phyloP scores from a whole-genome alignment of 129 eudicot species.

The Calendula officinalis region DNA sequence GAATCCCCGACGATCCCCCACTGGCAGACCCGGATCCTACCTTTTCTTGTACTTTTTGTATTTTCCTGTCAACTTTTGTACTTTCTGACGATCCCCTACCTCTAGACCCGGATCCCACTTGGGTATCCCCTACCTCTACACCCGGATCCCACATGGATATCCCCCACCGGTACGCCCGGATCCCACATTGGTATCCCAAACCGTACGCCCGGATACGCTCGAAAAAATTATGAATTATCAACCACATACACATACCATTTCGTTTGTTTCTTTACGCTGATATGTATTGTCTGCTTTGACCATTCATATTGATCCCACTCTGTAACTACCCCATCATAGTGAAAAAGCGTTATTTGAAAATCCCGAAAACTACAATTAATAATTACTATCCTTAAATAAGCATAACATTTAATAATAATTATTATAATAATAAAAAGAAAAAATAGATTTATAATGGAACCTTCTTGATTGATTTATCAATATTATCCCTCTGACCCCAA shows the following conservation, averaged over 20 bases:
- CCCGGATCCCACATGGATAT: too few relatives aligned
- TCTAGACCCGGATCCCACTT: too few relatives aligned
- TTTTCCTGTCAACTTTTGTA: too few relatives aligned
- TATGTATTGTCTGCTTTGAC: constrained; percentile 73
- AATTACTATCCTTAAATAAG: constrained; percentile 19
- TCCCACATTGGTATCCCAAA: too few relatives aligned
- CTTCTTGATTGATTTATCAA: constrained; percentile 79
- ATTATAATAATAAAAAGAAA: neutral
- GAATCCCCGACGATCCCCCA: too few relatives aligned
- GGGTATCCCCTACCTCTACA: too few relatives aligned
- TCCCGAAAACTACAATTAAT: constrained; percentile 62
- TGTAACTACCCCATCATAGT: constrained; percentile 67
- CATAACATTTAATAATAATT: neutral
- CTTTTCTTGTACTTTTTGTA: too few relatives aligned
- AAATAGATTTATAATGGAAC: constrained; percentile 29
- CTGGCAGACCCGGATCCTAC: too few relatives aligned
- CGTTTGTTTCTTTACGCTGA: constrained; percentile 64
- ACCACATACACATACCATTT: constrained; percentile 80
- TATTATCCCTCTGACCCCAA: constrained; percentile 78
- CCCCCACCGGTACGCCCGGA: too few relatives aligned
- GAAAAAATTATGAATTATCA: too few relatives aligned
- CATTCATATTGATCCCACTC: constrained; percentile 93
- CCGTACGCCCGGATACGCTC: too few relatives aligned
- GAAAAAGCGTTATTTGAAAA: constrained; percentile 73
- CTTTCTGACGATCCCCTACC: too few relatives aligned